These are phyloP conservation scores for Taphrina flavorubra DNA, from an alignment of 1,139 yeast genomes.

Conservation along the genomic window DNA sequence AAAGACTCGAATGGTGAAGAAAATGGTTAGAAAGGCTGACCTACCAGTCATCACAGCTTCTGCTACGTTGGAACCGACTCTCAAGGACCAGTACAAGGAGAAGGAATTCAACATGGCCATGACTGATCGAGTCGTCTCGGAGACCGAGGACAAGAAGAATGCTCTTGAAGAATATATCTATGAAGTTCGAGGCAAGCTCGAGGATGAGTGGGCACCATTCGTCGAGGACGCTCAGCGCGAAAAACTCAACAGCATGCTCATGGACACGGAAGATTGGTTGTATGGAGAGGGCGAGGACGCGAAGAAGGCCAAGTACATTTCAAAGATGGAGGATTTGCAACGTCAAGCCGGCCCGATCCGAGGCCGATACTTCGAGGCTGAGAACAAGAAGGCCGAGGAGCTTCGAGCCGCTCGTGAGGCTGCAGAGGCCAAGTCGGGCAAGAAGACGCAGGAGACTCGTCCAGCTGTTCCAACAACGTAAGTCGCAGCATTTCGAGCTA, in stretches of 20 bases:
- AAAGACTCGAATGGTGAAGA: conserved; percentile 86
- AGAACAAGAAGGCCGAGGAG: conserved; percentile 91
- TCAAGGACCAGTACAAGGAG: conserved; percentile 71
- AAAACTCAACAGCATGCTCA: conserved; percentile 71
- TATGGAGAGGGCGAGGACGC: conserved; percentile 97
- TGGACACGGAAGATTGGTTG: conserved; percentile 96
- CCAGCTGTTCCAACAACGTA: conserved; percentile 37
- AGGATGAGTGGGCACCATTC: conserved; percentile 84
- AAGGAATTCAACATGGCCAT: conserved; percentile 80
- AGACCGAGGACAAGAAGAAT: conserved; percentile 98
- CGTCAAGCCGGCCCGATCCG: conserved; percentile 91
- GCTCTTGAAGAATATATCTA: conserved; percentile 98
- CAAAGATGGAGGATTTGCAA: conserved; percentile 96
- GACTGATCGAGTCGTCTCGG: conserved; percentile 95
- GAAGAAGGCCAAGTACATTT: conserved; percentile 94
- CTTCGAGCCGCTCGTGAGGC: conserved; percentile 33
- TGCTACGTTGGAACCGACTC: conserved; percentile 66
- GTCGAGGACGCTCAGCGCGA: conserved; percentile 90
- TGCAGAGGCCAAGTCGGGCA: conserved; percentile 36
- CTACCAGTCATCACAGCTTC: conserved; percentile 66
- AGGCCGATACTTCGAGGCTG: conserved; percentile 94
- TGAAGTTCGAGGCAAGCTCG: conserved; percentile 95
- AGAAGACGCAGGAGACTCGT: conserved; percentile 31
- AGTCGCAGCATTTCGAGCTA: conserved; percentile 24
- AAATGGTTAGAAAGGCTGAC: conserved; percentile 89